Evolutionary conservation across 106 monocot species (phyloP).

Genomic region (Posidonia australis): DNA sequence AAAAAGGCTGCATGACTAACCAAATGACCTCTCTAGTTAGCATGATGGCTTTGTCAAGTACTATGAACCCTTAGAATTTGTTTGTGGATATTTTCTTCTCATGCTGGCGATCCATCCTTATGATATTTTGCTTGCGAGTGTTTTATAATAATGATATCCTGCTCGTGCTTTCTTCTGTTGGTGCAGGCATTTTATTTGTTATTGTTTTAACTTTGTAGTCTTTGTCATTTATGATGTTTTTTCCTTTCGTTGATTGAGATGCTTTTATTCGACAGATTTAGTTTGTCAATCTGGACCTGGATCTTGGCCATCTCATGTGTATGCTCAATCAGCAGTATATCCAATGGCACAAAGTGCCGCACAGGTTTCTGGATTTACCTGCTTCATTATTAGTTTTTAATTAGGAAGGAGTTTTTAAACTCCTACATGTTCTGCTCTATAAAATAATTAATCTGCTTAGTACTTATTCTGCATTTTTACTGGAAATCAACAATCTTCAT

Average conservation of each 20-base stretch:
- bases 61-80: too few species aligned
- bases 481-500: background rate
- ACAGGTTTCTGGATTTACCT: slow-evolving; percentile 43
- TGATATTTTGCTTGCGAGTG: too few species aligned
- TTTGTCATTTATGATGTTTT: background rate
- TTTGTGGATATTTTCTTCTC: too few species aligned
- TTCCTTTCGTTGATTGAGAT: background rate
- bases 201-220: background rate
- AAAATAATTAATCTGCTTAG: background rate
- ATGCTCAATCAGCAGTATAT: slow-evolving; percentile 76
- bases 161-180: too few species aligned
- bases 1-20: too few species aligned
- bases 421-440: background rate
- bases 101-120: too few species aligned
- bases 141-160: too few species aligned
- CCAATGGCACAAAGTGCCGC: slow-evolving; percentile 98
- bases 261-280: slow-evolving; percentile 54
- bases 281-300: slow-evolving; percentile 96
- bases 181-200: background rate
- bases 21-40: too few species aligned
- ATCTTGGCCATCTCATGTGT: slow-evolving; percentile 77
- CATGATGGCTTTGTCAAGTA: too few species aligned
- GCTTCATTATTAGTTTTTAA: background rate
- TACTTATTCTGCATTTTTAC: background rate
- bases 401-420: background rate